phyloP scores from a whole-genome alignment of 225 moss, liverwort and hornwort genomes.

The Pseudoscleropodium purum region DNA sequence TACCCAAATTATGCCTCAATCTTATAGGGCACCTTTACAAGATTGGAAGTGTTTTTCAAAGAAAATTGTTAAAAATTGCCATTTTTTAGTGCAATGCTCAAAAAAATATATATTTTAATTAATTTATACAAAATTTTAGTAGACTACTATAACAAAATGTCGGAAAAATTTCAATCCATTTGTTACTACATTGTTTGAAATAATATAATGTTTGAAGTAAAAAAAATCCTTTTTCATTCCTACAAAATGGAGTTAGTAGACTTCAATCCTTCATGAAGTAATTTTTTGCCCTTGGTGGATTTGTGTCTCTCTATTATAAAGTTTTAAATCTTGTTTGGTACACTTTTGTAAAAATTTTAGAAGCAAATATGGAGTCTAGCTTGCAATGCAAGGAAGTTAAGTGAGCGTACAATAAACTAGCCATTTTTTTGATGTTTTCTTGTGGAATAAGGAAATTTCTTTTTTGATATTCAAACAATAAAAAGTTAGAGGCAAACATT shows the following conservation, averaged over 20 bases:
- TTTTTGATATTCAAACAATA: neutral
- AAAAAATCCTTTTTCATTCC: neutral
- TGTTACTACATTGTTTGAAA: neutral
- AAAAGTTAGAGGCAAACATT: neutral
- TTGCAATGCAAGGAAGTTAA: neutral
- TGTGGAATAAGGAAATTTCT: neutral
- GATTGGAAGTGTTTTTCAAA: neutral
- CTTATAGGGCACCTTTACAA: accelerated
- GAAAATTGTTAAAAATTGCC: accelerated
- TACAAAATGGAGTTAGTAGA: accelerated
- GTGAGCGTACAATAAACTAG: accelerated
- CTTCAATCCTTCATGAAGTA: accelerated
- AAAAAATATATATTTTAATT: neutral
- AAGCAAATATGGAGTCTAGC: neutral
- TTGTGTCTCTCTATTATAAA: neutral
- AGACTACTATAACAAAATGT: neutral
- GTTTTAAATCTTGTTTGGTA: neutral
- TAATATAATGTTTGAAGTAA: neutral
- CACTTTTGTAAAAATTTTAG: neutral
- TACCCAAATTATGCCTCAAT: neutral
- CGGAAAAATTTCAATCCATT: accelerated
- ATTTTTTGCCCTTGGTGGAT: neutral
- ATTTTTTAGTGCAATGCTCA: neutral
- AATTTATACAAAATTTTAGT: neutral
- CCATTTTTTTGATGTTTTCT: neutral